A percentile compares a stretch with the other conserved stretches of the same genome.
phyloP scores from a whole-genome alignment of 164 flowering plant species.

The Tinospora cordifolia region DNA sequence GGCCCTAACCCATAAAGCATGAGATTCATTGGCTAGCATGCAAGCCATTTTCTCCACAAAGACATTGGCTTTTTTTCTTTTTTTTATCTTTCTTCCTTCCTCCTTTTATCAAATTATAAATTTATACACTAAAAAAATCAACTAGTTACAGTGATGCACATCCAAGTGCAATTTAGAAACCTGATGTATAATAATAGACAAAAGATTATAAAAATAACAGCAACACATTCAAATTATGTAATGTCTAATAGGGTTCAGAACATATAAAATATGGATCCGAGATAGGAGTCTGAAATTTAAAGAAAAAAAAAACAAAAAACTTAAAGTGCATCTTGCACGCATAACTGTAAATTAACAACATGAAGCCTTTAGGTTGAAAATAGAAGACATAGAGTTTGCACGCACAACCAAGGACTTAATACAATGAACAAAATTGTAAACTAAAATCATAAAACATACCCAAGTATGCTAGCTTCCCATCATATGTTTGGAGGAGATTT shows the following conservation, averaged over 20 bases:
- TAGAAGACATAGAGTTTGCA: background rate
- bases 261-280: background rate
- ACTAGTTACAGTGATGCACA: background rate
- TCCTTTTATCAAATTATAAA: too few species aligned
- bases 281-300: background rate
- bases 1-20: too few species aligned
- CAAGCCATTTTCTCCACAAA: too few species aligned
- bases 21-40: too few species aligned
- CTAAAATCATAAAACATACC: constrained; percentile 36
- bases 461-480: constrained; percentile 88
- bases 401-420: background rate
- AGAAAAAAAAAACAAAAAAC: background rate
- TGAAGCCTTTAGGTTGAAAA: background rate
- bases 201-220: too few species aligned
- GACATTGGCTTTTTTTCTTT: too few species aligned
- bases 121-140: background rate
- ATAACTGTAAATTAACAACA: background rate
- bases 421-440: background rate
- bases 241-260: background rate
- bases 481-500: constrained; percentile 80
- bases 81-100: too few species aligned
- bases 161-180: background rate
- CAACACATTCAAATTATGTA: too few species aligned
- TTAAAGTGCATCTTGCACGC: background rate
- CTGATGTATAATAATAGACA: too few species aligned